Conservation (phyloP, 345 rosid species). For the Draba incana region DNA sequence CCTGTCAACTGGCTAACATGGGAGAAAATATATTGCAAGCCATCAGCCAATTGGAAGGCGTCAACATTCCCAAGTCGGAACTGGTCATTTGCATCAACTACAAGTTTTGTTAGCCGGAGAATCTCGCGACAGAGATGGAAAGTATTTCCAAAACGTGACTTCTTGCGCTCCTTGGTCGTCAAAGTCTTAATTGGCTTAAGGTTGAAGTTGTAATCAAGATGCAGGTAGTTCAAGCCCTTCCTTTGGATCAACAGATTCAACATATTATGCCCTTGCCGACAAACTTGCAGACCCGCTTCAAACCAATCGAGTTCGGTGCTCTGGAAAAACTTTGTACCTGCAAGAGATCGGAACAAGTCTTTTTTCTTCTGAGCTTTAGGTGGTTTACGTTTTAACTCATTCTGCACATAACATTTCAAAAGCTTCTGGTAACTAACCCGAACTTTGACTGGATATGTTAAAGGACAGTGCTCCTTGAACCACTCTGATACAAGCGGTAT, state of each 20-base stretch:
- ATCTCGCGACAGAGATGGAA: conserved; percentile 95
- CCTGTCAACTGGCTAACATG: conserved; percentile 95
- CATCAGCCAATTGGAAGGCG: conserved; percentile 92
- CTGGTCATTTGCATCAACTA: conserved; percentile 89
- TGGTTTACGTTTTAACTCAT: conserved; percentile 86
- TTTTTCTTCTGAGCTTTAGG: conserved; percentile 95
- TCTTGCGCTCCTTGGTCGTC: conserved; percentile 87
- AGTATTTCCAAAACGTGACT: conserved; percentile 90
- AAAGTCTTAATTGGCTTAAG: conserved; percentile 89
- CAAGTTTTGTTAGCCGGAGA: conserved; percentile 81
- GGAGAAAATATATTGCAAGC: conserved; percentile 83
- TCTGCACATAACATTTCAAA: conserved; percentile 82
- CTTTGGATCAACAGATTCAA: conserved; percentile 85
- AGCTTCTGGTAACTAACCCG: conserved; percentile 89
- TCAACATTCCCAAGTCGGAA: conserved; percentile 89
- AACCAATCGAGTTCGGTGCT: conserved; percentile 93
- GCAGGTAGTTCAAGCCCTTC: conserved; percentile 82
- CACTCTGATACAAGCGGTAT: conserved; percentile 93
- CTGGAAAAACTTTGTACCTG: conserved; percentile 89
- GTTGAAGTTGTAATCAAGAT: conserved; percentile 87
- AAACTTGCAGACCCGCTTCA: conserved; percentile 92
- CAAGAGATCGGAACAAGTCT: conserved; percentile 82
- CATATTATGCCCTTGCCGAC: conserved; percentile 93
- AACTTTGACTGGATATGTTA: conserved; percentile 87
- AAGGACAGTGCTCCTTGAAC: conserved; percentile 97